These are phyloP conservation scores for Melocanna baccifera DNA, from an alignment of 176 grass and related monocot genomes.

Conservation along the genomic window DNA sequence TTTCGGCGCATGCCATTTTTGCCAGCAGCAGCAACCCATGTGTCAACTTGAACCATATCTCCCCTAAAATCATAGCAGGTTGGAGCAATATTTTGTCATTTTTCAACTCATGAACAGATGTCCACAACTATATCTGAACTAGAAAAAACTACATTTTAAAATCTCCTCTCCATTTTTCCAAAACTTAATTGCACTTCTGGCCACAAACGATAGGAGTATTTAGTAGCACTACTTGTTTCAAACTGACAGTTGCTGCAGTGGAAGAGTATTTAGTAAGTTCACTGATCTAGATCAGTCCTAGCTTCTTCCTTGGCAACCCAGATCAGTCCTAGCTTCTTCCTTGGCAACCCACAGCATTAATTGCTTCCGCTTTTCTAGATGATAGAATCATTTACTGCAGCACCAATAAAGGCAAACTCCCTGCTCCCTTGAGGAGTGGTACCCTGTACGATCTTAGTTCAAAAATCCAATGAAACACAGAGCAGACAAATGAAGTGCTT, in stretches of 20 bases:
- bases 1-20: conserved; percentile 99
- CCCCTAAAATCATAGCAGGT: conserved; percentile 50
- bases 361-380: not conserved
- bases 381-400: conserved; percentile 29
- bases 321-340: not conserved
- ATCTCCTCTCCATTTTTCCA: not conserved
- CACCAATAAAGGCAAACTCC: not conserved
- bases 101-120: not conserved
- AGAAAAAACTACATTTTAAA: not conserved
- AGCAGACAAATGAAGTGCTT: too few relatives aligned
- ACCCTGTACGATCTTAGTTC: not conserved
- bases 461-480: not conserved
- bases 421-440: conserved; percentile 14
- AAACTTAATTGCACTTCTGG: not conserved
- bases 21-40: conserved; percentile 87
- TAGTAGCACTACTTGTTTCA: not conserved
- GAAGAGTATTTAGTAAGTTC: not conserved
- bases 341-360: conserved; percentile 25
- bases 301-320: not conserved
- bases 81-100: not conserved
- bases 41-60: conserved; percentile 91
- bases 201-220: not conserved
- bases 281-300: conserved; percentile 20
- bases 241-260: not conserved
- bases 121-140: not conserved